phyloP scores from a whole-genome alignment of 1,139 yeast species.

The Debaryomyces nepalensis region DNA sequence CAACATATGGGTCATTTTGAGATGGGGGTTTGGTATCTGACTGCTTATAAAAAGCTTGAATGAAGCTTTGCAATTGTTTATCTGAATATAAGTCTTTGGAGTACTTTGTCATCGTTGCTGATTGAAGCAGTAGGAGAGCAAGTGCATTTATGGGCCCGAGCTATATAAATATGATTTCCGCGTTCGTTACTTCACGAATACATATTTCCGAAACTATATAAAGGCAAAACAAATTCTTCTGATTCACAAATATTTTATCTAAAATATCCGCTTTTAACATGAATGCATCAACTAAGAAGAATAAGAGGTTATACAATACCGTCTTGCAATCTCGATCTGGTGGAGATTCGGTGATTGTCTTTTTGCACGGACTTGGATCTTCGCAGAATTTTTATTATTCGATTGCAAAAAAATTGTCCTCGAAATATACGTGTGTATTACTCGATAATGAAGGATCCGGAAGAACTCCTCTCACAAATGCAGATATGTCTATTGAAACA shows the following conservation, averaged over 20 bases:
- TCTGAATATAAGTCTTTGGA: constrained; percentile 15
- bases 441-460: constrained; percentile 32
- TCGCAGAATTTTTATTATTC: constrained; percentile 30
- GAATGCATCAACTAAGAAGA: neutral
- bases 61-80: constrained; percentile 19
- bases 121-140: too few relatives aligned
- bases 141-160: too few relatives aligned
- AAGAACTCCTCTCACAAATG: constrained; percentile 20
- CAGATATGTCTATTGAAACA: constrained; percentile 19
- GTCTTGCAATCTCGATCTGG: constrained; percentile 9
- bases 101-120: constrained; percentile 12
- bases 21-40: constrained; percentile 28
- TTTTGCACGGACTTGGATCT: constrained; percentile 34
- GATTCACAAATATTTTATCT: neutral
- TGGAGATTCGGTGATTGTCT: constrained; percentile 17
- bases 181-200: neutral
- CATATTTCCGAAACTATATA: constrained; percentile 4
- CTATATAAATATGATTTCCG: neutral
- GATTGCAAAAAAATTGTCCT: constrained; percentile 20
- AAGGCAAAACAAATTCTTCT: neutral
- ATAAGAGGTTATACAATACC: constrained; percentile 11
- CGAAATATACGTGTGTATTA: constrained; percentile 23
- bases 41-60: constrained; percentile 22
- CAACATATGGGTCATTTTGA: constrained; percentile 23
- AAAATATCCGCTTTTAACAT: neutral